Conservation (phyloP, 768 basidiomycete species). For the Tephrocybe sp. region DNA sequence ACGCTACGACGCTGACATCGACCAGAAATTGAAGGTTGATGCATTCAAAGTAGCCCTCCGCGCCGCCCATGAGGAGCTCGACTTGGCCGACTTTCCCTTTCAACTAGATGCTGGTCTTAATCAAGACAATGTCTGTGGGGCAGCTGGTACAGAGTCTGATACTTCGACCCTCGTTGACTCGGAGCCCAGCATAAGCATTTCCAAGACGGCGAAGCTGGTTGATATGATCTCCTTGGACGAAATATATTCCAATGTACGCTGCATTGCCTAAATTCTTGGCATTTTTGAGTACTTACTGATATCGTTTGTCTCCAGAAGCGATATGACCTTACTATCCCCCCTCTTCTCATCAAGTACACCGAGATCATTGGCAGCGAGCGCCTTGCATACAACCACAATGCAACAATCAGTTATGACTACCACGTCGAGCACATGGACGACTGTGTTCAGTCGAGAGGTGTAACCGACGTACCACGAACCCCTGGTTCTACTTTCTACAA, state of each 20-base stretch:
- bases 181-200: background rate
- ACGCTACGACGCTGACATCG: constrained; percentile 1
- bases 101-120: background rate
- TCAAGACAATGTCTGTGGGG: background rate
- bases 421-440: constrained; percentile 4
- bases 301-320: background rate
- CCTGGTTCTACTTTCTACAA: constrained; percentile 8
- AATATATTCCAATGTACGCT: constrained; percentile 8
- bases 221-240: constrained; percentile 13
- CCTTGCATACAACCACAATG: constrained; percentile 6
- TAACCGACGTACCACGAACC: background rate
- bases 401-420: constrained; percentile 16
- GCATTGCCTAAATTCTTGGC: background rate
- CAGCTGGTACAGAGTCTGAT: background rate
- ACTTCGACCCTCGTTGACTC: background rate
- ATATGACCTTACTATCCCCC: constrained; percentile 5
- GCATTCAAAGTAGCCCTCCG: constrained; percentile 6
- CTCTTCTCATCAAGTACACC: constrained; percentile 13
- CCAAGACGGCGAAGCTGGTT: background rate
- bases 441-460: constrained; percentile 10
- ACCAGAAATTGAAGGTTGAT: constrained; percentile 1
- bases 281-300: background rate
- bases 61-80: background rate
- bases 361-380: constrained; percentile 11
- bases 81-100: constrained; percentile 6